These are phyloP conservation scores for Dioscorea zingiberensis DNA, from an alignment of 106 monocot genomes.

Conservation along the genomic window DNA sequence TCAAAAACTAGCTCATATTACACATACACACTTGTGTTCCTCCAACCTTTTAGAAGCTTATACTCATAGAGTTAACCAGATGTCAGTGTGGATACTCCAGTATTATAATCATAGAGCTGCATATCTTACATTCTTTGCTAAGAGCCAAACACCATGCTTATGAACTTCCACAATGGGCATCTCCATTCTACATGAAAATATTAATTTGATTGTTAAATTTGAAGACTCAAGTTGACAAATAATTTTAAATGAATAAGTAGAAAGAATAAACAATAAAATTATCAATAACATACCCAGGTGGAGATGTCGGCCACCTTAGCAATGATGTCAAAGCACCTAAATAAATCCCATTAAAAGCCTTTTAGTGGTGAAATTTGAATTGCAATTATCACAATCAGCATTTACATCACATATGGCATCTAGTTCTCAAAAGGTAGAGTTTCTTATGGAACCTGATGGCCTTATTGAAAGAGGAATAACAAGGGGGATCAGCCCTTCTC, in stretches of 20 bases:
- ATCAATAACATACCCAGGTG: conserved; percentile 51
- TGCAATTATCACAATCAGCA: too few species aligned
- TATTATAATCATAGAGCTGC: too few species aligned
- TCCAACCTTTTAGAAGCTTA: too few species aligned
- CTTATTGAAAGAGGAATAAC: conserved; percentile 78
- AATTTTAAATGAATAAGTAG: conserved; percentile 5
- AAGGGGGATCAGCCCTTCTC: conserved; percentile 77
- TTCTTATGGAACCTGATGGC: conserved; percentile 50
- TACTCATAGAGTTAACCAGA: too few species aligned
- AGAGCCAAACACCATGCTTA: conserved; percentile 85
- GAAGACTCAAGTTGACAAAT: background rate
- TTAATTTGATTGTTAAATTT: background rate
- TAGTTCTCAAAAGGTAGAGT: background rate
- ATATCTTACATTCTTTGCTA: conserved; percentile 86
- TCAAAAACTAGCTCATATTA: too few species aligned
- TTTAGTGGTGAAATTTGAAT: too few species aligned
- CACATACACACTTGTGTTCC: too few species aligned
- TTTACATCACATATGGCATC: background rate
- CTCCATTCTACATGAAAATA: conserved; percentile 58
- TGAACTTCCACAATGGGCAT: conserved; percentile 95
- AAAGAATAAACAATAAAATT: background rate
- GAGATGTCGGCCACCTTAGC: conserved; percentile 94
- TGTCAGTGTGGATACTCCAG: too few species aligned
- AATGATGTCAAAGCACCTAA: conserved; percentile 83
- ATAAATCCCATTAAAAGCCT: background rate